These are phyloP conservation scores for Candida dajiaensis DNA, from an alignment of 805 yeast species.

Conservation along the genomic window DNA sequence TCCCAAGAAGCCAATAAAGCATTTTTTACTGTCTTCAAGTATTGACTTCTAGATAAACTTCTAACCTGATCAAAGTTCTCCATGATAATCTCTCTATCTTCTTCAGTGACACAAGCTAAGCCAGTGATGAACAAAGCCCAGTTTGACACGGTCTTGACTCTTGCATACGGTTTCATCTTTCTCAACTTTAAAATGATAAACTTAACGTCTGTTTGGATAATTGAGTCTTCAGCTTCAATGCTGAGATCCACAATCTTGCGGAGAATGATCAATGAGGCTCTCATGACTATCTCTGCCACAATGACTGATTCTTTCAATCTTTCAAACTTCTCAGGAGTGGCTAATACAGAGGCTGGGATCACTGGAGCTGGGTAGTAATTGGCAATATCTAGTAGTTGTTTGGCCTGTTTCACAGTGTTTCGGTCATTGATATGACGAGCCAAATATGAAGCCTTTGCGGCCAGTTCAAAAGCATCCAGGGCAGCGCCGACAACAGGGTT, in stretches of 20 bases:
- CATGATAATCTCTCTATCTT: conserved; percentile 8
- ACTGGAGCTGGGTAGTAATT: conserved; percentile 14
- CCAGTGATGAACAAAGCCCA: conserved; percentile 19
- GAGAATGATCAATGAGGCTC: conserved; percentile 14
- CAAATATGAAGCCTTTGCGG: conserved; percentile 31
- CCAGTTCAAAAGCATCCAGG: conserved; percentile 28
- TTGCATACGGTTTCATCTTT: conserved; percentile 4
- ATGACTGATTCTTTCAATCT: conserved; percentile 14
- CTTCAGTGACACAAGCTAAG: conserved; percentile 3
- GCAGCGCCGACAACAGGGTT: conserved; percentile 37
- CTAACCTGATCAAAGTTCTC: conserved; percentile 9
- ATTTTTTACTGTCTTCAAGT: conserved; percentile 10
- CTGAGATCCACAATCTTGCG: conserved; percentile 10
- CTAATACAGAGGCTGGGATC: conserved; percentile 14
- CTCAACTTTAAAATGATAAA: conserved; percentile 3
- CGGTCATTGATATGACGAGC: conserved; percentile 10
- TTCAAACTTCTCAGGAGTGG: conserved; percentile 7
- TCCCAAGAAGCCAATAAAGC: conserved; percentile 6
- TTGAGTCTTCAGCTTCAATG: conserved; percentile 2
- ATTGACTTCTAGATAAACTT: conserved; percentile 11
- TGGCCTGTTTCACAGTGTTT: conserved; percentile 5
- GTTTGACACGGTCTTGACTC: conserved; percentile 7
- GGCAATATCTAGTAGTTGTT: conserved; percentile 14
- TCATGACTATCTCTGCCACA: conserved; percentile 16
- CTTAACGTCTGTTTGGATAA: conserved; percentile 10